These are phyloP conservation scores for Phanerochaete carnosa DNA, from an alignment of 768 basidiomycete species.

Conservation along the genomic window DNA sequence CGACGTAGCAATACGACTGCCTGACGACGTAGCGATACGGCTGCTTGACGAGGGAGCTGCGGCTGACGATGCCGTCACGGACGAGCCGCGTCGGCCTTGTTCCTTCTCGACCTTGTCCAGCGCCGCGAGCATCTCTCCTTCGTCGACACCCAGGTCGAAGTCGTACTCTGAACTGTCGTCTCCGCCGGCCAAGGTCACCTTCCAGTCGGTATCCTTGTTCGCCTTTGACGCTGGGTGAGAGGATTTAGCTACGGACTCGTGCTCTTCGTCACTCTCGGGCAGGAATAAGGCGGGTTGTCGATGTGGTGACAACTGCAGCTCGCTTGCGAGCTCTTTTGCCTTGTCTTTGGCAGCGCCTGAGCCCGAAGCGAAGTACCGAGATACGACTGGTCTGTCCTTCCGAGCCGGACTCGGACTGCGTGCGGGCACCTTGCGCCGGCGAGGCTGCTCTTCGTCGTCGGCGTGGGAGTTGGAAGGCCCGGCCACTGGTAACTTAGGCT, in stretches of 20 bases:
- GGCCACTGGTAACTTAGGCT: slow-evolving; percentile 12
- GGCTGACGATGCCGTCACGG: background rate
- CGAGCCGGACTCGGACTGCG: slow-evolving; percentile 16
- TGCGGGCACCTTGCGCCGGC: slow-evolving; percentile 21
- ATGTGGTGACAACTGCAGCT: slow-evolving; percentile 21
- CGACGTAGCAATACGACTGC: background rate
- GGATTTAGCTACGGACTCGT: slow-evolving; percentile 2
- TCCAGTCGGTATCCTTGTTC: background rate
- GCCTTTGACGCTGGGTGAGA: background rate
- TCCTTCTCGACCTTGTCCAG: slow-evolving; percentile 33
- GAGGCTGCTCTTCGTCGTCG: slow-evolving; percentile 23
- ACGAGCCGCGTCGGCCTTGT: background rate
- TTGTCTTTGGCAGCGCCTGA: slow-evolving; percentile 9
- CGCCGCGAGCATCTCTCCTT: slow-evolving; percentile 39
- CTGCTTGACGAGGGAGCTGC: background rate
- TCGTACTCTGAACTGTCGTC: slow-evolving; percentile 26
- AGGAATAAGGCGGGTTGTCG: slow-evolving; percentile 19
- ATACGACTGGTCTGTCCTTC: slow-evolving; percentile 1
- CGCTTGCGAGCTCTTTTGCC: slow-evolving; percentile 28
- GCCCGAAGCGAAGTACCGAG: slow-evolving; percentile 11
- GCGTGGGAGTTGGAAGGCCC: slow-evolving; percentile 20
- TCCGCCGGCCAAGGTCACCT: background rate
- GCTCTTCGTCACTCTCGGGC: slow-evolving; percentile 30
- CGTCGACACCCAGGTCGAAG: slow-evolving; percentile 33
- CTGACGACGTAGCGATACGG: background rate